These are phyloP conservation scores for Gossypium rotundifolium DNA, from an alignment of 345 rosid genomes.

Conservation along the genomic window DNA sequence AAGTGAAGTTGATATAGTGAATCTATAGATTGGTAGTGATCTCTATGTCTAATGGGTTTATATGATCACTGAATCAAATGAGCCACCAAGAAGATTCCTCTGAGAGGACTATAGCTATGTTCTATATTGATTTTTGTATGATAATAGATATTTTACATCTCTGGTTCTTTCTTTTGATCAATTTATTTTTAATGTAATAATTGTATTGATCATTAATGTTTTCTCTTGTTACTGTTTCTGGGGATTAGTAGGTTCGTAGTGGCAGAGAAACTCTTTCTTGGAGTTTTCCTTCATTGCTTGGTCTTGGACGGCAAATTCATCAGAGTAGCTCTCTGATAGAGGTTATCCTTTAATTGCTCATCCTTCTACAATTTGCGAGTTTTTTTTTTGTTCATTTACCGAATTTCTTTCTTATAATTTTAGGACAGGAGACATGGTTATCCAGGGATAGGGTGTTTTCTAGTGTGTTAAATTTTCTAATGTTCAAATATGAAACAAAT, in stretches of 20 bases:
- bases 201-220: conserved; percentile 11
- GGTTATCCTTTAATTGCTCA: conserved; percentile 30
- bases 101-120: not conserved
- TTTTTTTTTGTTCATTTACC: not conserved
- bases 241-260: conserved; percentile 64
- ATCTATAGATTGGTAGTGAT: not conserved
- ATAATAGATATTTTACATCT: not conserved
- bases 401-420: not conserved
- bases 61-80: not conserved
- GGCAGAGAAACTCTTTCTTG: conserved; percentile 43
- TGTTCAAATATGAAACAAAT: conserved; percentile 6
- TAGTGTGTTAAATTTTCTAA: not conserved
- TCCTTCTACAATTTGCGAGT: not conserved
- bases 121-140: not conserved
- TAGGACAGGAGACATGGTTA: not conserved
- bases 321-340: conserved; percentile 65
- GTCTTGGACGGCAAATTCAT: conserved; percentile 46
- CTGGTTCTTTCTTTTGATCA: not conserved
- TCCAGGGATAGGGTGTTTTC: not conserved
- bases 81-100: not conserved
- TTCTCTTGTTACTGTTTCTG: conserved; percentile 28
- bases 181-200: not conserved
- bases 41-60: no score
- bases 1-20: not conserved
- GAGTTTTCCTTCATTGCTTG: conserved; percentile 37